phyloP scores from a whole-genome alignment of 1,139 yeast genomes.

The Blastobotrys serpentis region DNA sequence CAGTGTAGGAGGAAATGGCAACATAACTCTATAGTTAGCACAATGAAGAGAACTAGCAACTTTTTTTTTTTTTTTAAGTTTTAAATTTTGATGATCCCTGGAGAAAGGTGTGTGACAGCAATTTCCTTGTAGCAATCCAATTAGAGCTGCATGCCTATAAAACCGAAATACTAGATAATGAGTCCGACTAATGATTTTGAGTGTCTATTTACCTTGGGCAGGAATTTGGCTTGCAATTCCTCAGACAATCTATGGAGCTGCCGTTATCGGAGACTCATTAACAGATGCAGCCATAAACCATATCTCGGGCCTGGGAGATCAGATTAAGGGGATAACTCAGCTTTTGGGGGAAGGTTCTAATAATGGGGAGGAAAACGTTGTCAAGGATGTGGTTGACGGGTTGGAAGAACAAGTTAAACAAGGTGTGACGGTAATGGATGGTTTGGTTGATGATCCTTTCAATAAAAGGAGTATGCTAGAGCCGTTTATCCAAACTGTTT shows the following conservation, averaged over 20 bases:
- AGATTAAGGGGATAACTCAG: background rate
- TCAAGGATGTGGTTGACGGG: background rate
- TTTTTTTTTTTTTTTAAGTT: too few species aligned
- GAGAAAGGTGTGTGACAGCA: too few species aligned
- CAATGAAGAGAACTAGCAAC: too few species aligned
- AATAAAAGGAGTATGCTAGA: background rate
- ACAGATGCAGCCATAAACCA: background rate
- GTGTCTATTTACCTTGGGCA: background rate
- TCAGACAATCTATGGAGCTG: background rate
- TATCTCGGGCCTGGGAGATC: background rate
- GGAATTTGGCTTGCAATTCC: background rate
- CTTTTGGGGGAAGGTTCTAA: background rate
- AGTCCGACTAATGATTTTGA: background rate
- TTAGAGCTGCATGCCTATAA: background rate
- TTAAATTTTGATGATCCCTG: too few species aligned
- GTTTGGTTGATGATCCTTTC: background rate
- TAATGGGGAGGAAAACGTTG: background rate
- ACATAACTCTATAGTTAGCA: too few species aligned
- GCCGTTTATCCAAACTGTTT: background rate
- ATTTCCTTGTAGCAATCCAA: background rate
- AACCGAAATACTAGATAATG: background rate
- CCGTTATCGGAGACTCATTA: background rate
- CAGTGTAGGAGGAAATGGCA: too few species aligned
- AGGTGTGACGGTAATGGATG: background rate
- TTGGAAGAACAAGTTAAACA: background rate